phyloP scores from a whole-genome alignment of 805 yeast species.

The Clavispora carvajalis region DNA sequence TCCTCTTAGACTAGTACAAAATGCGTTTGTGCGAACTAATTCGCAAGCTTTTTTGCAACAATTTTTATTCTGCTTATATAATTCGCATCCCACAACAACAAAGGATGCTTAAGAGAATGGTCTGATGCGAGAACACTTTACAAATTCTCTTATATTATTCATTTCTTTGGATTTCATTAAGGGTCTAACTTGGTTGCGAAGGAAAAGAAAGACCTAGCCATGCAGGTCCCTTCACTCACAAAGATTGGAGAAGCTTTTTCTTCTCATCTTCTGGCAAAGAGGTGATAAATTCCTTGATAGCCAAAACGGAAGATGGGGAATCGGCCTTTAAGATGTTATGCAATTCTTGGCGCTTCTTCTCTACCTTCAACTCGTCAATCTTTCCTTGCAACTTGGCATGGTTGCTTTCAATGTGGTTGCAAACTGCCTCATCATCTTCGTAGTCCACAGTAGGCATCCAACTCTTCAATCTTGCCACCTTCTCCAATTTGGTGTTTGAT shows the following conservation, averaged over 20 bases:
- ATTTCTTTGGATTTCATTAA: background rate
- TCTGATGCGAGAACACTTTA: background rate
- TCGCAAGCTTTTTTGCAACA: background rate
- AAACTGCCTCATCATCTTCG: slow-evolving; percentile 72
- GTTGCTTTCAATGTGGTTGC: slow-evolving; percentile 80
- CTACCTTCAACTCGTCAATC: slow-evolving; percentile 61
- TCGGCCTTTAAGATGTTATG: slow-evolving; percentile 44
- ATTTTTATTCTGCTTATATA: slow-evolving; percentile 1
- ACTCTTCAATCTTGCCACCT: slow-evolving; percentile 79
- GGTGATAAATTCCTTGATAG: slow-evolving; percentile 32
- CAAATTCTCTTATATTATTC: background rate
- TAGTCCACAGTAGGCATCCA: slow-evolving; percentile 75
- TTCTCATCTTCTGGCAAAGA: slow-evolving; percentile 33
- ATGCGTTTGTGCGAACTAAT: background rate
- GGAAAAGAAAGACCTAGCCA: background rate
- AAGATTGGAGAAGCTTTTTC: slow-evolving; percentile 21
- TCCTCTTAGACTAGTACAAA: background rate
- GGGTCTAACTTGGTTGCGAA: background rate
- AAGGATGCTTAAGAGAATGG: background rate
- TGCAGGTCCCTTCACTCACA: slow-evolving; percentile 1
- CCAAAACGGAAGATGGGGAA: slow-evolving; percentile 24
- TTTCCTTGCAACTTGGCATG: slow-evolving; percentile 56
- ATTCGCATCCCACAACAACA: slow-evolving; percentile 5
- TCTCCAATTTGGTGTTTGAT: slow-evolving; percentile 65
- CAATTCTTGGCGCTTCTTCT: slow-evolving; percentile 59